Evolutionary conservation across 1,139 yeast genomes (phyloP).

Genomic region (Protomyces macrosporus): DNA sequence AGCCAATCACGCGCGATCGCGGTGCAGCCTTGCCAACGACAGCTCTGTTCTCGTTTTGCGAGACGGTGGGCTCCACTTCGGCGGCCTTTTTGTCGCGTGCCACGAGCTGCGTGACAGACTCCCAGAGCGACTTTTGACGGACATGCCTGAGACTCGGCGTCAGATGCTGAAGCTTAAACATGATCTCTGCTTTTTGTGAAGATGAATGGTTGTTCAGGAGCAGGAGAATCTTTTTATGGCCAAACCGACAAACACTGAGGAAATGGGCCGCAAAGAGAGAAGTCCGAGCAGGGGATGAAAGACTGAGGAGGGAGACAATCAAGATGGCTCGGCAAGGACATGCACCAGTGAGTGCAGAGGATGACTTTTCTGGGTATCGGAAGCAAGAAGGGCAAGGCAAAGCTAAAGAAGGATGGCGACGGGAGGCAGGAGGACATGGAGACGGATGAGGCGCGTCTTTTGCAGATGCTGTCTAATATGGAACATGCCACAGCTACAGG

Average conservation of each 20-base stretch:
- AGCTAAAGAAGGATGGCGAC: background rate
- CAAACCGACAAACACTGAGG: background rate
- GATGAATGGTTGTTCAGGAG: background rate
- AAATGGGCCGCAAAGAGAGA: too few species aligned
- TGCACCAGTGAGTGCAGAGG: too few species aligned
- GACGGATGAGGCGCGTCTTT: background rate
- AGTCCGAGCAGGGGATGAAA: too few species aligned
- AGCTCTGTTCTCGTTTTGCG: background rate
- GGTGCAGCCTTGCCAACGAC: background rate
- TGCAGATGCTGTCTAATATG: background rate
- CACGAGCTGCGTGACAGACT: background rate
- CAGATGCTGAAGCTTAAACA: background rate
- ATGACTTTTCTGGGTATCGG: background rate
- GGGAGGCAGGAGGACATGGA: background rate
- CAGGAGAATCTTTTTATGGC: background rate
- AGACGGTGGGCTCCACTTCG: background rate
- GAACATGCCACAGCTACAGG: background rate
- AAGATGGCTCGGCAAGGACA: too few species aligned
- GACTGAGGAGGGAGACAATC: too few species aligned
- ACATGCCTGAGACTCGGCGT: background rate
- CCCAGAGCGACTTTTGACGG: background rate
- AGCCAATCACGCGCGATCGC: conserved; percentile 5
- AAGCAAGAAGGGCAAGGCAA: background rate
- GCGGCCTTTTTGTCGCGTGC: background rate
- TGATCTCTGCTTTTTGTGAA: background rate